These are phyloP conservation scores for Hirschfeldia incana DNA, from an alignment of 345 rosid genomes.

Conservation along the genomic window DNA sequence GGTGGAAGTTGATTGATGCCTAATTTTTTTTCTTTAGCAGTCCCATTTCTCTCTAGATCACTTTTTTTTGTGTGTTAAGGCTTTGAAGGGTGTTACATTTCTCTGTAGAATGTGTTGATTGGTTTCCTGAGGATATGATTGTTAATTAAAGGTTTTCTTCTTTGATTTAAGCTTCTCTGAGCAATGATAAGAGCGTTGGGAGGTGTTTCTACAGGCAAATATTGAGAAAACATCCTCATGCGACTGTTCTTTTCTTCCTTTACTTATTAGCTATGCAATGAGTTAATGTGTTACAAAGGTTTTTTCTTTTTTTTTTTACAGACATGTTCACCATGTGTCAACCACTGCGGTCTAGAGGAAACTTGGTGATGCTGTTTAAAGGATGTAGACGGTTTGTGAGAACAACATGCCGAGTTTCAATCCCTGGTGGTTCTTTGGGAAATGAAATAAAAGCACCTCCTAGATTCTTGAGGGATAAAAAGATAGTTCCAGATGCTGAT, in stretches of 20 bases:
- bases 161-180: not conserved
- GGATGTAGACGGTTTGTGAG: slow-evolving; percentile 48
- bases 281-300: not conserved
- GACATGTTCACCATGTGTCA: slow-evolving; percentile 37
- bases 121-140: not conserved
- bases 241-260: not conserved
- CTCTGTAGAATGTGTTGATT: not conserved
- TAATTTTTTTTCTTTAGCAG: not conserved
- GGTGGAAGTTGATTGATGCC: not conserved
- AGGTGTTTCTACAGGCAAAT: not conserved
- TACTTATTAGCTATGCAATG: not conserved
- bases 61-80: not conserved
- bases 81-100: too few relatives aligned
- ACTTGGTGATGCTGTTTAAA: slow-evolving; percentile 22
- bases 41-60: not conserved
- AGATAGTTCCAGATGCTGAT: slow-evolving; percentile 72
- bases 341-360: slow-evolving; percentile 31
- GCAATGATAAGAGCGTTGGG: not conserved
- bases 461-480: slow-evolving; percentile 52
- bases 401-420: slow-evolving; percentile 55
- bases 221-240: not conserved
- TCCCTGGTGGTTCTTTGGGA: slow-evolving; percentile 48
- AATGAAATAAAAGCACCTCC: slow-evolving; percentile 39
- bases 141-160: not conserved
- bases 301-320: not conserved